Percentiles rank a stretch among this genome's conserved stretches.
These are phyloP conservation scores for Cordyceps pruinosa DNA, from an alignment of 2,329 filamentous ascomycete genomes.

Conservation along the genomic window DNA sequence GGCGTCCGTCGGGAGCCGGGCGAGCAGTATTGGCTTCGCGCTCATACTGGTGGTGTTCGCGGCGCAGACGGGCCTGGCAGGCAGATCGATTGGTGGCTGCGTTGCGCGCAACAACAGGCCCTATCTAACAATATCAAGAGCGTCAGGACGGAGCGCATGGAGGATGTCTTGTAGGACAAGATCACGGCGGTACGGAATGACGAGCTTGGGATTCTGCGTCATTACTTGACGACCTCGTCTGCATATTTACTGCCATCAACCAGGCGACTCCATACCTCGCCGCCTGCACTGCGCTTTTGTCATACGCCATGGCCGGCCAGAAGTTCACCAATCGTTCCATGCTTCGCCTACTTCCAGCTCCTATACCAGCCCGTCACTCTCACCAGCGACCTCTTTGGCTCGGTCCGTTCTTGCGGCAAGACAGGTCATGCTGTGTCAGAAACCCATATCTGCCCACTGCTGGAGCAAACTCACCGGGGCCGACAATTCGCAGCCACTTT, in stretches of 20 bases:
- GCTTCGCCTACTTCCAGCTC: conserved; percentile 3
- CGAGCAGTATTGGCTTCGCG: conserved; percentile 4
- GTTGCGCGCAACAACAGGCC: neutral
- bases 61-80: conserved; percentile 1
- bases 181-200: neutral
- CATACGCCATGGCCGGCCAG: neutral
- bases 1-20: neutral
- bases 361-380: conserved; percentile 5
- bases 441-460: neutral
- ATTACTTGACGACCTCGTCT: conserved; percentile 7
- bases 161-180: conserved; percentile 3
- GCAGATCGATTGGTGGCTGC: neutral
- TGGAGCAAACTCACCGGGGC: too few species aligned
- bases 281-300: conserved; percentile 3
- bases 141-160: conserved; percentile 6
- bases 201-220: conserved; percentile 1
- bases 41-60: neutral
- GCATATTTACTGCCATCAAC: conserved; percentile 8
- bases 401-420: neutral
- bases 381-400: neutral
- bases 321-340: conserved; percentile 2
- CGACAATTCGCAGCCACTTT: neutral
- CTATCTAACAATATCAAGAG: conserved; percentile 10
- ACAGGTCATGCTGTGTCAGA: neutral
- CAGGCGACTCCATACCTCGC: conserved; percentile 7